Evolutionary conservation across 768 basidiomycete genomes (phyloP).

Genomic region (Hortiboletus campestris): DNA sequence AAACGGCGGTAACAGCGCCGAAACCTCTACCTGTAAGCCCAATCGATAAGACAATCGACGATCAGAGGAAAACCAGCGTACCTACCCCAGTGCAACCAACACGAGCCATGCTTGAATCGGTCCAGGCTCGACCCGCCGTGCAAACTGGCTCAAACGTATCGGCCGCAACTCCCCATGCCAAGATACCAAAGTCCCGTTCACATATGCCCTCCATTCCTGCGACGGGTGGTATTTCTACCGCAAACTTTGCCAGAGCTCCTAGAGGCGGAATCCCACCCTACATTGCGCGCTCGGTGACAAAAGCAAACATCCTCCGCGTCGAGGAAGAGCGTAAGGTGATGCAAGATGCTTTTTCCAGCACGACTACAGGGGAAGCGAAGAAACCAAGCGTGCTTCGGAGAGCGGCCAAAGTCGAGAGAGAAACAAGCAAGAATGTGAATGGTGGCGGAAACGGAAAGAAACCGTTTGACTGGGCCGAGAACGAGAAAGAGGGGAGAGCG

Average conservation of each 20-base stretch:
- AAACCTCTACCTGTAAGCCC: neutral
- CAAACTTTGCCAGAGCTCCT: constrained; percentile 19
- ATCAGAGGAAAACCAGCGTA: neutral
- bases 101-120: constrained; percentile 1
- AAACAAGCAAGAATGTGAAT: neutral
- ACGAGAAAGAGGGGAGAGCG: constrained; percentile 48
- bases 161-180: neutral
- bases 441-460: constrained; percentile 12
- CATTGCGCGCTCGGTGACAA: constrained; percentile 32
- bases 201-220: neutral
- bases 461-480: constrained; percentile 71
- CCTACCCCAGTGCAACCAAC: neutral
- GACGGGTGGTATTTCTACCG: neutral
- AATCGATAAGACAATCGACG: neutral
- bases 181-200: constrained; percentile 4
- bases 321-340: constrained; percentile 26
- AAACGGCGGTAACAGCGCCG: neutral
- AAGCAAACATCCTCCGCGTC: constrained; percentile 21
- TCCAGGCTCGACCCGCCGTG: neutral
- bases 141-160: neutral
- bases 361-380: constrained; percentile 2
- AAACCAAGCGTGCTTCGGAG: constrained; percentile 30
- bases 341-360: constrained; percentile 10
- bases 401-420: neutral
- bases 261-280: constrained; percentile 32